phyloP scores from a whole-genome alignment of 2,329 filamentous ascomycete species.

The Cytospora chrysosperma region DNA sequence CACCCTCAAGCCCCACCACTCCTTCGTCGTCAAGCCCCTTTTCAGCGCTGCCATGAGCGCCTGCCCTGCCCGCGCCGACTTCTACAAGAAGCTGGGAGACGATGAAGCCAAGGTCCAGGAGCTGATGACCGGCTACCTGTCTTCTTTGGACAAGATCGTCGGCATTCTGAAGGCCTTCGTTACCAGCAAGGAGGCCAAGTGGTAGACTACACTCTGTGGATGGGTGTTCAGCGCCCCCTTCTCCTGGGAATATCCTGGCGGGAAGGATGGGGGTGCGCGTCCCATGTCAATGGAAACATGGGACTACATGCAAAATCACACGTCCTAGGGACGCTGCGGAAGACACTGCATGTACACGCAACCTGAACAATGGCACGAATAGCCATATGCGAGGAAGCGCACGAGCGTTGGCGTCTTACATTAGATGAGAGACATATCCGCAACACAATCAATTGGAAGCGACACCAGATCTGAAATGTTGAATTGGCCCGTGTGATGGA shows the following conservation, averaged over 20 bases:
- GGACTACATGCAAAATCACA: neutral
- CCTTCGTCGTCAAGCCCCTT: conserved; percentile 83
- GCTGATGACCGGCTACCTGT: conserved; percentile 70
- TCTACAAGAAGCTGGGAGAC: conserved; percentile 81
- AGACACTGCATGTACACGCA: neutral
- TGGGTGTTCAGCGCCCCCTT: neutral
- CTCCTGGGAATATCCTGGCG: neutral
- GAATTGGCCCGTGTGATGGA: neutral
- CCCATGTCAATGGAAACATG: neutral
- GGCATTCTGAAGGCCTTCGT: conserved; percentile 67
- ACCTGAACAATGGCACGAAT: neutral
- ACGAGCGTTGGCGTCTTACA: neutral
- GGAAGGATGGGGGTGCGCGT: neutral
- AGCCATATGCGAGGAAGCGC: neutral
- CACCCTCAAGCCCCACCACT: conserved; percentile 91
- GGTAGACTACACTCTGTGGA: conserved; percentile 37
- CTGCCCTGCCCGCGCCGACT: conserved; percentile 89
- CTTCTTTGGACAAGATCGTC: conserved; percentile 74
- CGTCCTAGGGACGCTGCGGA: neutral
- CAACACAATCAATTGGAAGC: neutral
- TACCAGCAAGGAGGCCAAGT: conserved; percentile 57
- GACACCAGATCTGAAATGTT: neutral
- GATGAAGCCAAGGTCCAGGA: conserved; percentile 59
- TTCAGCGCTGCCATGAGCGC: conserved; percentile 93
- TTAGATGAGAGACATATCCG: neutral